phyloP scores from a whole-genome alignment of 805 yeast genomes.

The Saturnispora saitoi region DNA sequence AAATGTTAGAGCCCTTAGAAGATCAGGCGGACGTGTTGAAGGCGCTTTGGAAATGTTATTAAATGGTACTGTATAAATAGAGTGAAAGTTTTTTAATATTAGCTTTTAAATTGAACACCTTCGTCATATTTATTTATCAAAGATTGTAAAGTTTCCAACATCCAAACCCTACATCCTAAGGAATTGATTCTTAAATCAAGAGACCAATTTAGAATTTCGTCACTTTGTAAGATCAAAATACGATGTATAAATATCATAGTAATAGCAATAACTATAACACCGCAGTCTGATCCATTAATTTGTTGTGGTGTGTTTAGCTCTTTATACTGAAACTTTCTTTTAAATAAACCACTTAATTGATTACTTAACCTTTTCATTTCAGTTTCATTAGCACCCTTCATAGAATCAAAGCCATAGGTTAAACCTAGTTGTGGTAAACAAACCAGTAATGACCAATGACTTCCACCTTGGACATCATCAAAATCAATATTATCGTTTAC shows the following conservation, averaged over 20 bases:
- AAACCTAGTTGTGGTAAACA: conserved; percentile 25
- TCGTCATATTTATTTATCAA: conserved; percentile 11
- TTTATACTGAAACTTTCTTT: conserved; percentile 15
- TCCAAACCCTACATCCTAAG: conserved; percentile 38
- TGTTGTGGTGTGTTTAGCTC: conserved; percentile 43
- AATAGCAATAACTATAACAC: conserved; percentile 36
- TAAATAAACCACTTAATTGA: conserved; percentile 26
- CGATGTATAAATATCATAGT: conserved; percentile 30
- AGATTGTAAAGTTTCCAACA: conserved; percentile 30
- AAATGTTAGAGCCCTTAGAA: conserved; percentile 83
- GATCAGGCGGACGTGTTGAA: conserved; percentile 95
- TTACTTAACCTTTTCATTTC: conserved; percentile 28
- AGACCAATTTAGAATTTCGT: conserved; percentile 25
- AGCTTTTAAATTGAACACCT: conserved; percentile 1
- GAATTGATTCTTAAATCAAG: conserved; percentile 39
- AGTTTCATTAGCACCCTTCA: conserved; percentile 35
- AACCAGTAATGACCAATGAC: conserved; percentile 67
- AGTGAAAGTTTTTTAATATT: background rate
- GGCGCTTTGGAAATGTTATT: conserved; percentile 89
- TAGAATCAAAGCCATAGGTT: conserved; percentile 53
- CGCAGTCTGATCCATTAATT: conserved; percentile 59
- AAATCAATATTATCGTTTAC: conserved; percentile 8
- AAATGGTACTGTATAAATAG: conserved; percentile 42
- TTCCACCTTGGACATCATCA: conserved; percentile 32
- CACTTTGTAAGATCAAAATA: conserved; percentile 24